Conservation (phyloP, 352 stramenopile genomes). For the Phytophthora cactorum region DNA sequence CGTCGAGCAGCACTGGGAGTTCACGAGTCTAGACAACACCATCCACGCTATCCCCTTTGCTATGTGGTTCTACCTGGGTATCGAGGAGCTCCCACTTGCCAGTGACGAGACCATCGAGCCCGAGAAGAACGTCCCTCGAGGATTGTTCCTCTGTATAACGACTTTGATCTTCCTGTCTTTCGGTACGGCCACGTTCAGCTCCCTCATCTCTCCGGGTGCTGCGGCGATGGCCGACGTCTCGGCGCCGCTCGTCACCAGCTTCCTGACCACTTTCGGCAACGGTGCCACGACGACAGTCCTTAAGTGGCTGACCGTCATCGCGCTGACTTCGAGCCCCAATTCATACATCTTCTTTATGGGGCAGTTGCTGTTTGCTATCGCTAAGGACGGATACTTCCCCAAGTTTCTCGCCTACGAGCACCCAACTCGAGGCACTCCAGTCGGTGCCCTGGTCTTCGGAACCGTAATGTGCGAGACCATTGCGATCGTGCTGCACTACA, state of each 20-base stretch:
- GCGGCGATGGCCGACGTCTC: conserved; percentile 38
- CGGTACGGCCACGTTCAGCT: conserved; percentile 71
- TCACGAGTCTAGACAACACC: conserved; percentile 44
- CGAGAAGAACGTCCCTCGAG: conserved; percentile 70
- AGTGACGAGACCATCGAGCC: conserved; percentile 80
- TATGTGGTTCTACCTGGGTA: conserved; percentile 54
- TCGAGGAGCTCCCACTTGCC: conserved; percentile 72
- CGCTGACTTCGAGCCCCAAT: conserved; percentile 67
- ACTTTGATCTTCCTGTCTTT: conserved; percentile 69
- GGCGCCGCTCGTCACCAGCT: conserved; percentile 33
- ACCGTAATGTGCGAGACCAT: conserved; percentile 45
- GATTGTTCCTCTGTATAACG: conserved; percentile 59
- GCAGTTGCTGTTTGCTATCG: conserved; percentile 66
- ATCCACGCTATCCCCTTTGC: conserved; percentile 66
- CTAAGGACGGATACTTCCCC: conserved; percentile 67
- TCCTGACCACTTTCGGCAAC: conserved; percentile 75
- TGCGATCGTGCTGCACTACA: conserved; percentile 62
- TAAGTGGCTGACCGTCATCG: conserved; percentile 70
- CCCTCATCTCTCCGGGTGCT: conserved; percentile 60
- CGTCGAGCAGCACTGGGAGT: conserved; percentile 60
- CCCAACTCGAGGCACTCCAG: conserved; percentile 35
- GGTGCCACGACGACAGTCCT: conserved; percentile 55
- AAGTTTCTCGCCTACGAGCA: conserved; percentile 59
- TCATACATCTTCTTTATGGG: conserved; percentile 84
- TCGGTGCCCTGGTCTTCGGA: conserved; percentile 53